These are phyloP conservation scores for Scheffersomyces lignicola DNA, from an alignment of 1,139 yeast genomes.

Conservation along the genomic window DNA sequence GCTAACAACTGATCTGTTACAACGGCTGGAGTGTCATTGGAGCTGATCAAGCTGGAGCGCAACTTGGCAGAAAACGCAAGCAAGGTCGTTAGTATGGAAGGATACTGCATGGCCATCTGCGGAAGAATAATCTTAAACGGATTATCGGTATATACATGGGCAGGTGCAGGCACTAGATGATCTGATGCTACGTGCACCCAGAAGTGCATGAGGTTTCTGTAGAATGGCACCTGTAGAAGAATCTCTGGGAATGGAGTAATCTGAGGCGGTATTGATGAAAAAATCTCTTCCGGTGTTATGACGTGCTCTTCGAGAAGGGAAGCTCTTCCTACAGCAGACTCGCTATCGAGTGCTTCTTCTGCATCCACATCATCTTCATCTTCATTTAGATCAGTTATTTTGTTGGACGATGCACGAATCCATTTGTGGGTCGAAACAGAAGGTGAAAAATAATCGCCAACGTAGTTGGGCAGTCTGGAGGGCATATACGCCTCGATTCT, in stretches of 20 bases:
- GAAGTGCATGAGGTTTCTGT: conserved; percentile 61
- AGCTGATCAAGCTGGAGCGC: conserved; percentile 32
- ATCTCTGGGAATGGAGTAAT: conserved; percentile 59
- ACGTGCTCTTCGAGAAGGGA: conserved; percentile 5
- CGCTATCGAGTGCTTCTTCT: conserved; percentile 10
- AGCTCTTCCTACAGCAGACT: no score
- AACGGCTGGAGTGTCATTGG: conserved; percentile 39
- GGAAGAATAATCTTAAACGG: conserved; percentile 71
- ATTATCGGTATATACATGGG: conserved; percentile 54
- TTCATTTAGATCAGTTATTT: conserved; percentile 3
- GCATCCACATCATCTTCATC: conserved; percentile 7
- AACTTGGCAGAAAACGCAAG: conserved; percentile 70
- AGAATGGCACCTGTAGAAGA: conserved; percentile 56
- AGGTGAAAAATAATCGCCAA: conserved; percentile 7
- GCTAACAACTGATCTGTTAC: conserved; percentile 53
- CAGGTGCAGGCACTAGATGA: conserved; percentile 69
- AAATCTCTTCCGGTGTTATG: conserved; percentile 9
- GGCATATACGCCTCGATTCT: conserved; percentile 21
- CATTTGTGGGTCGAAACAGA: conserved; percentile 1
- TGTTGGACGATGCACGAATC: conserved; percentile 3
- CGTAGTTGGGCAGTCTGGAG: conserved; percentile 3
- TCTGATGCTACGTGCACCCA: conserved; percentile 64
- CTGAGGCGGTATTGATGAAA: conserved; percentile 44
- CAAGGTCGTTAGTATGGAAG: conserved; percentile 58
- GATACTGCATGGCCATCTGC: conserved; percentile 63